Base-by-base conservation (phyloP, 1,284 basidiomycete genomes). In the Meira miltonrushii region DNA sequence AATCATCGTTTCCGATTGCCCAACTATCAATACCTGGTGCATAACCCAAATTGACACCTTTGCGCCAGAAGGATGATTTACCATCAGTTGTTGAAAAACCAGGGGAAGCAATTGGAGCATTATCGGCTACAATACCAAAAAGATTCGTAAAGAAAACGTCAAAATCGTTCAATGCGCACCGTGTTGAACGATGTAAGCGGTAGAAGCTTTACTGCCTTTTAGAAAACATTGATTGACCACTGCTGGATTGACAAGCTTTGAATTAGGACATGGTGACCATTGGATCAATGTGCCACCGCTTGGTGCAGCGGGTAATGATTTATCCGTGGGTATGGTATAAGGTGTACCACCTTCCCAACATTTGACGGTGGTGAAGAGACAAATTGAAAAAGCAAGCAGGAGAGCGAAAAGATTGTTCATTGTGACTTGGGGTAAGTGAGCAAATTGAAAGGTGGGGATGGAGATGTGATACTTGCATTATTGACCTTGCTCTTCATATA, bases 111-210 rank as follows among this genome's bases (percentile, higher is more conserved):
- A 48, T 48, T n/a, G 25, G 17, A 8, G 17, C 46, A 48, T 23
- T 25, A 25, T 48, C 46, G 6, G 17, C 46, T 21, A 48, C 23
- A 19, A 48, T 17, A 23, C 23, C 25, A 25, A 21, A 48, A 25
- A 48, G n/a, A 12, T 2, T 17, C 5, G 7, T 21, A 25, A 48
- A 48, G 23, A 21, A 48, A 2, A 6, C 6, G 7, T 48, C 17
- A 21, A 23, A 23, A 23, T 48, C 21, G 5, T 21, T 48, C 12
- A 13, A 13, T 48, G 17, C 25, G 17, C 25, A 5, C 46, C 46
- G 23, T 48, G 46, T 48, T 48, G 46, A 13, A 48, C 46, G 25
- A 48, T 48, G 17, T 48, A 48, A 48, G 46, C 46, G 23, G 46
- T 48, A n/a, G n/a, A 13, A 3, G 46, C 5, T 13, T n/a, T 21